These are phyloP conservation scores for Dryas integrifolia DNA, from an alignment of 331 rosid genomes.

Conservation along the genomic window DNA sequence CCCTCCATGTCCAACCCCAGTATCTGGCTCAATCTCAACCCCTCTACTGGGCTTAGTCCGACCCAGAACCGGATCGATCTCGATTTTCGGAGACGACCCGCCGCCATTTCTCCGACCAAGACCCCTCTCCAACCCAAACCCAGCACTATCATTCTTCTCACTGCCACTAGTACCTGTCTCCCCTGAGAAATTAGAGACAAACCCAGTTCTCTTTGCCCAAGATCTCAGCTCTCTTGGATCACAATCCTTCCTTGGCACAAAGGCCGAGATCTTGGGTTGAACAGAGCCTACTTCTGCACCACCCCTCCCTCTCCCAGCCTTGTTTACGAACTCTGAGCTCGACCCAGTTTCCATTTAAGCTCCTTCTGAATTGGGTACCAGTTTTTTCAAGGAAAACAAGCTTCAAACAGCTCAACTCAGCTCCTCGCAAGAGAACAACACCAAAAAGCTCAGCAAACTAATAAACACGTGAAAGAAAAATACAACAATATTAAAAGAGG, in stretches of 20 bases:
- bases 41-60: constrained; percentile 48
- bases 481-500: not conserved
- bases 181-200: constrained; percentile 71
- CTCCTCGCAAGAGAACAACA: not conserved
- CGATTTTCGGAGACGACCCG: constrained; percentile 74
- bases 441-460: constrained; percentile 21
- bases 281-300: constrained; percentile 34
- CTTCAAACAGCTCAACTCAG: constrained; percentile 18
- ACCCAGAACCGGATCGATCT: constrained; percentile 80
- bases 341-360: constrained; percentile 57
- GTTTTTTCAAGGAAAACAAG: constrained; percentile 20
- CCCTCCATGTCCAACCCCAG: constrained; percentile 36
- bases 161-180: constrained; percentile 58
- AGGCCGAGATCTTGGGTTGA: constrained; percentile 48
- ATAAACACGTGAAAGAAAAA: constrained; percentile 11
- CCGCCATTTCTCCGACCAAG: constrained; percentile 39
- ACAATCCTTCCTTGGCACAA: constrained; percentile 63
- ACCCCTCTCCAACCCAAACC: constrained; percentile 52
- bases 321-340: constrained; percentile 30
- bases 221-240: constrained; percentile 73
- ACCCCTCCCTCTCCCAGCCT: constrained; percentile 34
- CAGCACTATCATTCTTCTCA: constrained; percentile 46
- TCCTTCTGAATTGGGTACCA: constrained; percentile 23
- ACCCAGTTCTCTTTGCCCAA: constrained; percentile 93
- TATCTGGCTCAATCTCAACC: constrained; percentile 56